Evolutionary conservation across 2,329 filamentous ascomycete species (phyloP), one percentile per base, ranked within the genome.

Genomic region (Rhynchosporium graminicola): DNA sequence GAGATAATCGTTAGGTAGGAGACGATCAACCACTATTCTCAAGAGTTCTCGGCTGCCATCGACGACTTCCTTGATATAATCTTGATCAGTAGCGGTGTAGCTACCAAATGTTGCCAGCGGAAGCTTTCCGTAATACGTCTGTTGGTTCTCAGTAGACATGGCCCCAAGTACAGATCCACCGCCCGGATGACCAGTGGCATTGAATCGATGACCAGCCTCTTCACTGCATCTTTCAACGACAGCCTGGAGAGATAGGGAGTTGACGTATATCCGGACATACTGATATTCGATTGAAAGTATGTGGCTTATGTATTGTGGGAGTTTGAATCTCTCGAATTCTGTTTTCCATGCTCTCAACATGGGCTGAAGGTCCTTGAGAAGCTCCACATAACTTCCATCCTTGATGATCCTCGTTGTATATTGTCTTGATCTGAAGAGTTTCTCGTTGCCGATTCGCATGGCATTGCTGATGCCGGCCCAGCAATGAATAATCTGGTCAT

Each of bases 261-360:
- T 97, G 78, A 97, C 85, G 73, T 98, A 98, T 57, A 97, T 90
- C 71, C 94, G 86, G 31, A 94, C 92, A 74, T 97, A 97, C 72
- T 98, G 92, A 72, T 95, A 97, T 78, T 99, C 95, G 68, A 98
- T 97, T 7, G 87, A 89, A 36, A 99, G 80, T 63, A 98, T 93
- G 73, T 92, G 87, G 36, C 83, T 79, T 67, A 87, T 87, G 66
- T 83, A 88, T 28, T 79, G 83, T 2, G 87, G 87, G 58, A 89
- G 80, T 61, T 85, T 83, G 71, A 91, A 89, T n/a, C 85, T 82
- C 69, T 96, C 89, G 72, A 97, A 93, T 64, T 93, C 89, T 47
- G 82, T 83, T 77, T 86, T 89, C 91, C 94, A 98, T 48, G 90
- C 84, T 15, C 80, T 81, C 40, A 98, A 80, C 66, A 92, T 84